Evolutionary conservation across 1,284 basidiomycete species (phyloP).

Genomic region (Apiotrichum laibachii): DNA sequence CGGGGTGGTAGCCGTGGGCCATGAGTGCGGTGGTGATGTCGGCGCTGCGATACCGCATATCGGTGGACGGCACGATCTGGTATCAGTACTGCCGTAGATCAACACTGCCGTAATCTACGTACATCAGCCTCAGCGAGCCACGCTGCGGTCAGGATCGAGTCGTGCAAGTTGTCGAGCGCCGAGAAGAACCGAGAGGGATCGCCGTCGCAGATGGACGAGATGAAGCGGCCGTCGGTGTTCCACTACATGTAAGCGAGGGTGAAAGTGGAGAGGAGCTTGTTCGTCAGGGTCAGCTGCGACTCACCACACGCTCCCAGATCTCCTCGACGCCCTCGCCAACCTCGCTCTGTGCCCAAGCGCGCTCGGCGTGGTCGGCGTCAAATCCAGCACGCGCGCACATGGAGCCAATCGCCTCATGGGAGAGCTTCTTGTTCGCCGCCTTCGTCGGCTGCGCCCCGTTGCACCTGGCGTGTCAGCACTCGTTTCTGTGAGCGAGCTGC

Average conservation of each 20-base stretch:
- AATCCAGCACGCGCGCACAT: conserved; percentile 36
- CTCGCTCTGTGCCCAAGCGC: conserved; percentile 48
- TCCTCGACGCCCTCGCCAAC: conserved; percentile 52
- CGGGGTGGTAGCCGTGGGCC: conserved; percentile 24
- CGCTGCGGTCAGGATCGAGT: conserved; percentile 25
- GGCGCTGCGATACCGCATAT: conserved; percentile 40
- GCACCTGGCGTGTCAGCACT: conserved; percentile 20
- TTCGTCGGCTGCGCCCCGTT: conserved; percentile 4
- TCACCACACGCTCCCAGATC: conserved; percentile 47
- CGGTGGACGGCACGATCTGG: conserved; percentile 48
- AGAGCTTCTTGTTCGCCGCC: conserved; percentile 16
- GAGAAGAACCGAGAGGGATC: conserved; percentile 38
- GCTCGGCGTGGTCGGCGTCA: conserved; percentile 37
- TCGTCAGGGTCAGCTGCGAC: conserved; percentile 11
- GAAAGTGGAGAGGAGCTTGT: neutral
- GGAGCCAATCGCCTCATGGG: conserved; percentile 46
- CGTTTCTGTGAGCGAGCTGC: too few relatives aligned
- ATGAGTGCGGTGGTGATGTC: conserved; percentile 39
- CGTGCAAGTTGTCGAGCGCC: conserved; percentile 38
- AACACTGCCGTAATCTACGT: conserved; percentile 18
- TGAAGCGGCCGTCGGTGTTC: conserved; percentile 44
- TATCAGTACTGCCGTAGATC: neutral
- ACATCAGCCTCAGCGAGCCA: conserved; percentile 44
- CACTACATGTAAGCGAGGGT: conserved; percentile 34
- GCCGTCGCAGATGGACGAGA: conserved; percentile 38